A percentile compares a stretch with the other conserved stretches of the same genome.
These are phyloP conservation scores for Casuarina glauca DNA, from an alignment of 306 rosid species.

Conservation along the genomic window DNA sequence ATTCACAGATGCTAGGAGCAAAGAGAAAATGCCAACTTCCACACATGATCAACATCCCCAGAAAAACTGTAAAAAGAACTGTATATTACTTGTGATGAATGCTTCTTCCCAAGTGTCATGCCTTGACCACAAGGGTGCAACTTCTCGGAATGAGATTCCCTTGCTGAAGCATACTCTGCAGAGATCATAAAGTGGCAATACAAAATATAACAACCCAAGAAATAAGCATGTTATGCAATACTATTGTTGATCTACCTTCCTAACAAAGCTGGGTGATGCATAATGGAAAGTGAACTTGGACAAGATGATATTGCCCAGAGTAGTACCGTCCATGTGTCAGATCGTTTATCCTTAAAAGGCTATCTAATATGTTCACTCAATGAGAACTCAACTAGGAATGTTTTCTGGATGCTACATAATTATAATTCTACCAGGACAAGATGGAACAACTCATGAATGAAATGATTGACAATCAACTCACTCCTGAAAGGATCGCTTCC, in stretches of 20 bases:
- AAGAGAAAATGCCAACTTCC: not conserved
- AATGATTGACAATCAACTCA: not conserved
- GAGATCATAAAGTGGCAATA: conserved; percentile 21
- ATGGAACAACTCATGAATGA: not conserved
- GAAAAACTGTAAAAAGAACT: conserved; percentile 11
- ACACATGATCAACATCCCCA: conserved; percentile 22
- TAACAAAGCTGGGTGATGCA: not conserved
- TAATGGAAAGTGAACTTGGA: not conserved
- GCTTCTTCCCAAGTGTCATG: conserved; percentile 80
- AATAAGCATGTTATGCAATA: conserved; percentile 2
- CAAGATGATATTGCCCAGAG: not conserved
- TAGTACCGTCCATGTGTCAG: not conserved
- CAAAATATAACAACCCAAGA: conserved; percentile 15
- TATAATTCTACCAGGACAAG: not conserved
- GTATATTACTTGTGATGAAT: conserved; percentile 72
- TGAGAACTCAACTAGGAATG: not conserved
- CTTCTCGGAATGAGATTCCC: conserved; percentile 78
- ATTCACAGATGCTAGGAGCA: not conserved
- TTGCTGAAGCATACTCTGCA: conserved; percentile 66
- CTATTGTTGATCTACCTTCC: not conserved
- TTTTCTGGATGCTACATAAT: not conserved
- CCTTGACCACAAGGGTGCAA: conserved; percentile 79
- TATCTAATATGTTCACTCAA: not conserved
- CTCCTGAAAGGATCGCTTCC: not conserved
- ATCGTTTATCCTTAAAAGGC: not conserved